Evolutionary conservation across 768 basidiomycete species (phyloP).

Genomic region (Cystofilobasidium ferigula): DNA sequence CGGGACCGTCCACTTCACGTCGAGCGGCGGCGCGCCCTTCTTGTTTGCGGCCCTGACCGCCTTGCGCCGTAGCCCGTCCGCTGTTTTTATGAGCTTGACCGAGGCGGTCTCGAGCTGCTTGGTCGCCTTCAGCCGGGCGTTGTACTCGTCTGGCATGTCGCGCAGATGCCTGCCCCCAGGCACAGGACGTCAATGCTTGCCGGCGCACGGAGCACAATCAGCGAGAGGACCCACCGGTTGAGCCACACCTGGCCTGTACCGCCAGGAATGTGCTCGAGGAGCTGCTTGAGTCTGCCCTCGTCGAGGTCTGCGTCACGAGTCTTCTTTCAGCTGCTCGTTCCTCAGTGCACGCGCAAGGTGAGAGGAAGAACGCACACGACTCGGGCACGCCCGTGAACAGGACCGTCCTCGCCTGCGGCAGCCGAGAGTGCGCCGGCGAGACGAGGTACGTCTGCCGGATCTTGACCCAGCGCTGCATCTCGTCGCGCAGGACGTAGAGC

Average conservation of each 20-base stretch:
- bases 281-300: conserved; percentile 51
- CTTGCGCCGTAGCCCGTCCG: conserved; percentile 55
- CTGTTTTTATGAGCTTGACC: conserved; percentile 61
- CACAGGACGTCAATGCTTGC: no score
- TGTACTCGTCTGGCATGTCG: conserved; percentile 73
- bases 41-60: conserved; percentile 37
- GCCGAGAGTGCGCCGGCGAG: conserved; percentile 56
- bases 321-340: not conserved
- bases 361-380: conserved; percentile 39
- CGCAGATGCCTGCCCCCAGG: conserved; percentile 56
- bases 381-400: conserved; percentile 80
- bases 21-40: conserved; percentile 33
- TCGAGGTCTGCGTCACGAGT: conserved; percentile 44
- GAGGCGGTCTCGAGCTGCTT: conserved; percentile 77
- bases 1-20: conserved; percentile 28
- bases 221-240: conserved; percentile 49
- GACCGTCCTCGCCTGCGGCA: conserved; percentile 78
- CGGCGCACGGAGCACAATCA: not conserved
- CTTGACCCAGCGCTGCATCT: conserved; percentile 69
- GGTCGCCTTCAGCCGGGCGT: conserved; percentile 60
- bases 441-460: conserved; percentile 75
- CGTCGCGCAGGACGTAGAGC: conserved; percentile 63
- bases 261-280: conserved; percentile 74
- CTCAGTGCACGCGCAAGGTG: not conserved
- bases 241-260: conserved; percentile 87